Evolutionary conservation across 2,329 filamentous ascomycete species (phyloP), one percentile per base, ranked within the genome.

Genomic region (Aspergillus chevalieri): DNA sequence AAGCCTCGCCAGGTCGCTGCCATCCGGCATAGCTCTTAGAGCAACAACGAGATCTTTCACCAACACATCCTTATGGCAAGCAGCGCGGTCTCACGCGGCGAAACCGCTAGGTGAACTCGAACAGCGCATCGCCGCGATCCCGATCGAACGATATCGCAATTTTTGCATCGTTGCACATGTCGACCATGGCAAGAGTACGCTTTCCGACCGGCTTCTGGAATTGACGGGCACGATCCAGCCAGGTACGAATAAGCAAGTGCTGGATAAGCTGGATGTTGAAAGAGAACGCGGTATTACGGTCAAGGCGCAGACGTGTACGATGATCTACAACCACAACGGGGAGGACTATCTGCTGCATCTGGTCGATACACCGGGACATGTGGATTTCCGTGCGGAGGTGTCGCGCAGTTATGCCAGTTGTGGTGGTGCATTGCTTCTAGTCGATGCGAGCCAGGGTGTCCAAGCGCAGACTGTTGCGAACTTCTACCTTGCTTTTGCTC

Each of bases 141-240:
- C 76, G 6, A 70, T 78, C 47, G 75, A 78, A 34, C 69, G 75
- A 34, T 79, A 81, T 63, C 86, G 93, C 55, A 98, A 98, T 70
- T 98, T 98, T 69, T 98, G 93, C 72, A 97, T 98, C 63, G 92
- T 98, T 46, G 93, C 93, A 8, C 93, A 98, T 69, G 94, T 98
- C 66, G 93, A 98, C 69, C 93, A 98, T 83, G 93, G 93, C 63
- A 98, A 98, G 73, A 95, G 88, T 66, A 98, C 93, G 4, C 83
- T 98, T 47, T 92, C 86, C 58, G 93, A 98, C 65, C 86, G 93
- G 2, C 75, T 98, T 47, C 80, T 98, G 54, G 93, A 98, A 76
- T 78, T 94, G 56, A 98, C 93, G 1, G 92, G 93, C 17, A 97
- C 92, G 6, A 97, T 98, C 56, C 76, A 87, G 59, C 80, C 87